These are phyloP conservation scores for Kuraishia borneana DNA, from an alignment of 805 yeast genomes.

Conservation along the genomic window DNA sequence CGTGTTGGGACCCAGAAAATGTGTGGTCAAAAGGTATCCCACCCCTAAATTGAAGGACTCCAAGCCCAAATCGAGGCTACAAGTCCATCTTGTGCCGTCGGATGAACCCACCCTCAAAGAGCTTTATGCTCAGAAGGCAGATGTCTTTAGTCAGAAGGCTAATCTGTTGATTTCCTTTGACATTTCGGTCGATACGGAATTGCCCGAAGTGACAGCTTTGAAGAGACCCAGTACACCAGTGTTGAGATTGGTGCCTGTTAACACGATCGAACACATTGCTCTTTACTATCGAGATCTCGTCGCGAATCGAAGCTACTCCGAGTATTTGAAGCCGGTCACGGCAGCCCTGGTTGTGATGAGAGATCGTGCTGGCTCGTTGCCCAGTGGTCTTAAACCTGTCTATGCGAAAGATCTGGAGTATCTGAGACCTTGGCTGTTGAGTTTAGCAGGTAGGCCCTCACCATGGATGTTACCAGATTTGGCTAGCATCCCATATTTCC, in stretches of 20 bases:
- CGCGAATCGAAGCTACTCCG: constrained; percentile 21
- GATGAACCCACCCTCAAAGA: constrained; percentile 12
- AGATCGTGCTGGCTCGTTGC: constrained; percentile 72
- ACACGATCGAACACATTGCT: constrained; percentile 77
- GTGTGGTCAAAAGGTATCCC: constrained; percentile 44
- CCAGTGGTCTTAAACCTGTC: constrained; percentile 69
- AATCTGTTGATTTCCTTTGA: constrained; percentile 21
- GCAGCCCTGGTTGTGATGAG: constrained; percentile 77
- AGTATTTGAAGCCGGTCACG: constrained; percentile 54
- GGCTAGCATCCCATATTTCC: constrained; percentile 48
- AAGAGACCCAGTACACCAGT: constrained; percentile 31
- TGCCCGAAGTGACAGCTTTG: constrained; percentile 4
- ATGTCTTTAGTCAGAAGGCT: constrained; percentile 4
- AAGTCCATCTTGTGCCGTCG: constrained; percentile 33
- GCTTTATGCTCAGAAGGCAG: constrained; percentile 5
- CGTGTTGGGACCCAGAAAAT: constrained; percentile 48
- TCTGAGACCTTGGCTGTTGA: constrained; percentile 49
- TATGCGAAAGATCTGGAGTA: constrained; percentile 56
- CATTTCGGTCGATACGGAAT: constrained; percentile 15
- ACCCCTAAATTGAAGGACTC: constrained; percentile 50
- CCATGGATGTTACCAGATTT: constrained; percentile 76
- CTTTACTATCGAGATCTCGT: constrained; percentile 28
- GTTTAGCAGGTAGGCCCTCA: constrained; percentile 16
- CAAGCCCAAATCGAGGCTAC: constrained; percentile 12
- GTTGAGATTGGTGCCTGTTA: constrained; percentile 61